Evolutionary conservation across 495 filamentous ascomycete genomes (phyloP).

Genomic region (Penicillium longicatenatum): DNA sequence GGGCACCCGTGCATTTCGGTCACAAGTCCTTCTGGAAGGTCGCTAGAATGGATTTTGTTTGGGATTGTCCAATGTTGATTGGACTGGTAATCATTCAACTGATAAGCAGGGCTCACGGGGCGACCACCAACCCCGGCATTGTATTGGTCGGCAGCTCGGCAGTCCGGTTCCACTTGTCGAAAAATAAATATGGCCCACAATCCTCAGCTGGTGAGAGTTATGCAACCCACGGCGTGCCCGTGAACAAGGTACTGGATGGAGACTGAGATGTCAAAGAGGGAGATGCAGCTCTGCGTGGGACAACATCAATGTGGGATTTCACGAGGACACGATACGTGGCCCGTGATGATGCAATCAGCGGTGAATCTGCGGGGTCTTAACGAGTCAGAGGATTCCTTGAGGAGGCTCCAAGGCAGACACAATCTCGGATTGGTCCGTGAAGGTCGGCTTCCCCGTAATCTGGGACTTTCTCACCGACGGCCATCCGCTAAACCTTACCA

Average conservation of each 20-base stretch:
- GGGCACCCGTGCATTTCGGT: slow-evolving; percentile 3
- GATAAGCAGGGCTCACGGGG: not conserved
- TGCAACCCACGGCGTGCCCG: not conserved
- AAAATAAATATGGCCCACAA: slow-evolving; percentile 7
- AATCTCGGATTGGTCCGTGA: slow-evolving; percentile 16
- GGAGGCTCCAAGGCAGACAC: slow-evolving; percentile 28
- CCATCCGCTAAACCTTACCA: slow-evolving; percentile 18
- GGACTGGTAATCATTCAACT: not conserved
- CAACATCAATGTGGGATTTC: not conserved
- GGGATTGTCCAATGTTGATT: slow-evolving; percentile 8
- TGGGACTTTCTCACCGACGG: slow-evolving; percentile 22
- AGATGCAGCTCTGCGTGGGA: slow-evolving; percentile 6
- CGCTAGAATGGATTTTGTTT: slow-evolving; percentile 23
- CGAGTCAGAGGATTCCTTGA: not conserved
- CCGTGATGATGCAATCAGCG: slow-evolving; percentile 17
- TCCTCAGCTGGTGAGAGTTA: slow-evolving; percentile 1
- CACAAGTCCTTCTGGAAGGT: slow-evolving; percentile 23
- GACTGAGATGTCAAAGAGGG: too few relatives aligned
- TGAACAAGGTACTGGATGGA: not conserved
- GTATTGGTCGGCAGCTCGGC: slow-evolving; percentile 10
- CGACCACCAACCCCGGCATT: not conserved
- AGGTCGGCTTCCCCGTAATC: not conserved
- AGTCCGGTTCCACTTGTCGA: slow-evolving; percentile 5
- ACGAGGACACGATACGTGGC: slow-evolving; percentile 6
- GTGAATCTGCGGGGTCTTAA: slow-evolving; percentile 22